These are phyloP conservation scores for Plantago coronopus DNA, from an alignment of 305 asterid species.

Conservation along the genomic window DNA sequence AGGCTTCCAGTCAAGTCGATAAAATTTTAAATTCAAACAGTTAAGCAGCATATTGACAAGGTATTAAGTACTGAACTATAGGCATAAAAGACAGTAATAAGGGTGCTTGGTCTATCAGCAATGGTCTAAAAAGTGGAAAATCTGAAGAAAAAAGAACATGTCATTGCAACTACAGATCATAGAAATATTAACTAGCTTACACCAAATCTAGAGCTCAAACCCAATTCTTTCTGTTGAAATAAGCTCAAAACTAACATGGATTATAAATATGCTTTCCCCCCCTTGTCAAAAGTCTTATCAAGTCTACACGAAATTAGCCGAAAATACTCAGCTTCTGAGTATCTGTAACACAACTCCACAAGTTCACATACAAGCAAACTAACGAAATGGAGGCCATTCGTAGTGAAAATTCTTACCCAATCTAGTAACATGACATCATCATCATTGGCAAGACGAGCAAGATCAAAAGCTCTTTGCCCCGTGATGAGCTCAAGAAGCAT, in stretches of 20 bases:
- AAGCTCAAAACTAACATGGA: too few species aligned
- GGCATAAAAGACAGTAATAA: too few species aligned
- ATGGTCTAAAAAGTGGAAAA: too few species aligned
- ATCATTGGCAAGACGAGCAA: constrained; percentile 70
- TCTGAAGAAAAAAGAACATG: too few species aligned
- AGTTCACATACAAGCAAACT: not conserved
- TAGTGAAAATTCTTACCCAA: constrained; percentile 45
- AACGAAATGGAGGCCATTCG: not conserved
- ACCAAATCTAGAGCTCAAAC: too few species aligned
- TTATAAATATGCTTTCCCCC: not conserved
- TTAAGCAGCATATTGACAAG: not conserved
- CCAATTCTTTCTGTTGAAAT: too few species aligned
- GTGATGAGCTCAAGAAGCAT: constrained; percentile 79
- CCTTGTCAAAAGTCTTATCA: not conserved
- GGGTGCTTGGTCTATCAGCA: too few species aligned
- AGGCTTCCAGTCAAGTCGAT: not conserved
- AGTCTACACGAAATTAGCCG: too few species aligned
- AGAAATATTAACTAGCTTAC: too few species aligned
- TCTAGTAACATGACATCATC: constrained; percentile 73
- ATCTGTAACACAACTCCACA: not conserved
- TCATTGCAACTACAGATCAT: too few species aligned
- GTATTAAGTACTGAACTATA: not conserved
- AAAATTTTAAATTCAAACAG: too few species aligned
- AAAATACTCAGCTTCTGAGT: too few species aligned
- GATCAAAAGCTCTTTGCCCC: constrained; percentile 75